Conservation (phyloP, 1,284 basidiomycete species). For the Moesziomyces antarcticus region DNA sequence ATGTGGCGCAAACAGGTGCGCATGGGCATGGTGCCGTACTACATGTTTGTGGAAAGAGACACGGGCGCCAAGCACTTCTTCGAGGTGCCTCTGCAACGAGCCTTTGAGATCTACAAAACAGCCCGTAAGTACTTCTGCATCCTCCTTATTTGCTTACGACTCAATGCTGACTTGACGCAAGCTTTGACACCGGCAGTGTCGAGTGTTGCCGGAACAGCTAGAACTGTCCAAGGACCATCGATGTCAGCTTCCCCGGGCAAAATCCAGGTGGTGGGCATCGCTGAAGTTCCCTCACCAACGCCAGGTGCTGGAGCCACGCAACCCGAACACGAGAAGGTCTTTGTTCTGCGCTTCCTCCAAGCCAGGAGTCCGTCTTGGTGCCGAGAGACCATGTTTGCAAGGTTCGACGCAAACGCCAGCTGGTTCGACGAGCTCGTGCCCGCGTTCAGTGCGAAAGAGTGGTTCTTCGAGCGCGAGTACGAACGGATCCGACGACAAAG, state of each 20-base stretch:
- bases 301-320: not conserved
- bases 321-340: conserved; percentile 1
- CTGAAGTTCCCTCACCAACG: conserved; percentile 1
- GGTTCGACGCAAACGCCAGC: conserved; percentile 3
- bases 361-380: conserved; percentile 4
- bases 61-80: conserved; percentile 8
- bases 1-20: conserved; percentile 7
- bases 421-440: conserved; percentile 8
- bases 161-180: too few relatives aligned
- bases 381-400: conserved; percentile 3
- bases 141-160: not conserved
- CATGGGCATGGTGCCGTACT: conserved; percentile 3
- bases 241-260: conserved; percentile 11
- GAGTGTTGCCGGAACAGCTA: conserved; percentile 6
- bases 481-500: not conserved
- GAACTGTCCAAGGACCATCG: conserved; percentile 3
- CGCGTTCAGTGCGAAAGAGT: not conserved
- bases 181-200: not conserved
- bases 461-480: conserved; percentile 14
- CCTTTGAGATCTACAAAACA: conserved; percentile 9
- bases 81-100: conserved; percentile 4
- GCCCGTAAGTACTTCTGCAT: not conserved
- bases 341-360: conserved; percentile 7
- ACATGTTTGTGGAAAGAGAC: conserved; percentile 6
- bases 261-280: conserved; percentile 6